Evolutionary conservation across 2,329 filamentous ascomycete genomes (phyloP).

Genomic region (Calonectria multiphialidica): DNA sequence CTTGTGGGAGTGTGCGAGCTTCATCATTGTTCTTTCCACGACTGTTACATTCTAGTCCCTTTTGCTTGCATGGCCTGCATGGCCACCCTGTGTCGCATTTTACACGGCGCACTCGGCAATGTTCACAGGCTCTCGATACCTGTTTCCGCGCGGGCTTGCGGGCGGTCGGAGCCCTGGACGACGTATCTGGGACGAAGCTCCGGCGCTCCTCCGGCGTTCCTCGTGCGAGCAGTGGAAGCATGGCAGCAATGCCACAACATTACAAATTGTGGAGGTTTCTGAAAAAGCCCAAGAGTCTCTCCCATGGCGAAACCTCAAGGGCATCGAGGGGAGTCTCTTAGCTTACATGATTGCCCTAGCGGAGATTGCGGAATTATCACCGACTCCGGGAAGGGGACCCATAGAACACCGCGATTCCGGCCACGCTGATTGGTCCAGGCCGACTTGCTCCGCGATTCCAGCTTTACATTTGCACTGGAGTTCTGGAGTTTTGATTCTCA

Average conservation of each 20-base stretch:
- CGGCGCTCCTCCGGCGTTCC: constrained; percentile 21
- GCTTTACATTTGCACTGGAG: constrained; percentile 2
- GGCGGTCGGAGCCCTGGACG: neutral
- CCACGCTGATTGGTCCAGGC: constrained; percentile 3
- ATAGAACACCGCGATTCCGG: constrained; percentile 24
- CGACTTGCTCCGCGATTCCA: neutral
- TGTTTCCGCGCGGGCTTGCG: constrained; percentile 33
- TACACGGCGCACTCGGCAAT: constrained; percentile 35
- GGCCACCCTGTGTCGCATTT: constrained; percentile 38
- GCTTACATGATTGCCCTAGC: constrained; percentile 13
- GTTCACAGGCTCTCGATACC: constrained; percentile 38
- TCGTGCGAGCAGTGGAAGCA: constrained; percentile 25
- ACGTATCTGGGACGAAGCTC: neutral
- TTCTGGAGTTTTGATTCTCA: constrained; percentile 9
- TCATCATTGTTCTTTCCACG: constrained; percentile 28
- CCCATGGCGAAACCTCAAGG: neutral
- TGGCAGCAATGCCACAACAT: neutral
- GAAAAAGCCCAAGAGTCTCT: neutral
- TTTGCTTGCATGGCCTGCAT: constrained; percentile 30
- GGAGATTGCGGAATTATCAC: constrained; percentile 29
- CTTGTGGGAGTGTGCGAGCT: constrained; percentile 29
- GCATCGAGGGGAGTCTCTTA: neutral
- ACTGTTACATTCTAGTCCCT: constrained; percentile 24
- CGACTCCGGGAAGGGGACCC: constrained; percentile 8
- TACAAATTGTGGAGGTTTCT: neutral